phyloP scores from a whole-genome alignment of 768 basidiomycete genomes.

The Termitomyces sp. region DNA sequence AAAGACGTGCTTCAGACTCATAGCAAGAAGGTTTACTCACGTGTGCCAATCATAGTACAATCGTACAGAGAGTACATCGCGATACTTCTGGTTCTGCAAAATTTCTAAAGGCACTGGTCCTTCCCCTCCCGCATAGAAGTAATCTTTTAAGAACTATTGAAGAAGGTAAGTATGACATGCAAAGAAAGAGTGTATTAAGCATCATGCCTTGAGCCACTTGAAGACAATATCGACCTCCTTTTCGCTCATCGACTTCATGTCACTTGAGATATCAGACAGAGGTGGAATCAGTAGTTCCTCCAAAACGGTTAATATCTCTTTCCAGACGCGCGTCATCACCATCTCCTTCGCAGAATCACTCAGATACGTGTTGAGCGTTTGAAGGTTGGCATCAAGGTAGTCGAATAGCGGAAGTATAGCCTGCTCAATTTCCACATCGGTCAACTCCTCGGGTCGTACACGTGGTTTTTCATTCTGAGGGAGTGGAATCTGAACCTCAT shows the following conservation, averaged over 20 bases:
- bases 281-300: slow-evolving; percentile 91
- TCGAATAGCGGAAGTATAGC: slow-evolving; percentile 91
- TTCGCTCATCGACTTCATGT: slow-evolving; percentile 89
- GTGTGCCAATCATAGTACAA: slow-evolving; percentile 97
- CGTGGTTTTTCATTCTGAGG: slow-evolving; percentile 73
- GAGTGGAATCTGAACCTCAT: slow-evolving; percentile 75
- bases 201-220: slow-evolving; percentile 87
- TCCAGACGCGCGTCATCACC: slow-evolving; percentile 94
- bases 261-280: slow-evolving; percentile 76
- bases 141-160: slow-evolving; percentile 82
- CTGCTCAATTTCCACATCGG: slow-evolving; percentile 91
- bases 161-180: slow-evolving; percentile 1
- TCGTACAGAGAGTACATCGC: slow-evolving; percentile 84
- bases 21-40: slow-evolving; percentile 34
- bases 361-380: slow-evolving; percentile 85
- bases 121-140: slow-evolving; percentile 93
- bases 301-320: slow-evolving; percentile 83
- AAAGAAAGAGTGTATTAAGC: background rate
- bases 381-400: slow-evolving; percentile 92
- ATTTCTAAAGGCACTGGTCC: slow-evolving; percentile 82
- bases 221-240: slow-evolving; percentile 99
- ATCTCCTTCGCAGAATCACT: slow-evolving; percentile 81
- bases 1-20: slow-evolving; percentile 6
- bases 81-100: slow-evolving; percentile 92
- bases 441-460: slow-evolving; percentile 73